Conservation (phyloP, 2,329 filamentous ascomycete genomes). For the Chaetomiaceae sp. region DNA sequence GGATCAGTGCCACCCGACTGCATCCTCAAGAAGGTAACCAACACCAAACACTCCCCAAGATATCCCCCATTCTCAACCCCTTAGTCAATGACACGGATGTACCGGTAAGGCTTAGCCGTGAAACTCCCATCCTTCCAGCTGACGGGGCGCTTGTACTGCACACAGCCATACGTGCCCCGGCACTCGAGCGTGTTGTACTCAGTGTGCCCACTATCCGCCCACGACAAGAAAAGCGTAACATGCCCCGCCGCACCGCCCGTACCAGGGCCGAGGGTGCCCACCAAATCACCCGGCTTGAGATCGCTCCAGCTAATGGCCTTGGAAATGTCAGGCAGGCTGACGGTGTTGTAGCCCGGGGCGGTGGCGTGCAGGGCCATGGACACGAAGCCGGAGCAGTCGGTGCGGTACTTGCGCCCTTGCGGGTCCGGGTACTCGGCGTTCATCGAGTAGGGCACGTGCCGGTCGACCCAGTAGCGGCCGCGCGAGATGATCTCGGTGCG, state of each 20-base stretch:
- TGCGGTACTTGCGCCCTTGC: conserved; percentile 17
- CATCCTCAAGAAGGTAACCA: too few species aligned
- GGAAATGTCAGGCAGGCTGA: conserved; percentile 10
- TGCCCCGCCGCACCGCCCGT: conserved; percentile 16
- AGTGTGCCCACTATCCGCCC: conserved; percentile 6
- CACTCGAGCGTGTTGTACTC: conserved; percentile 17
- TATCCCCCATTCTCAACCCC: too few species aligned
- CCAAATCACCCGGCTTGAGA: conserved; percentile 16
- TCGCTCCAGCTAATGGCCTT: conserved; percentile 7
- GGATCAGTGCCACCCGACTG: too few species aligned
- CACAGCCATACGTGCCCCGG: conserved; percentile 11
- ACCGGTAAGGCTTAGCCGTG: conserved; percentile 19
- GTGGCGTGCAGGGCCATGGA: conserved; percentile 17
- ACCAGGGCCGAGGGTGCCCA: conserved; percentile 17
- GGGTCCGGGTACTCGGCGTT: conserved; percentile 10
- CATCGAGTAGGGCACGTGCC: conserved; percentile 16
- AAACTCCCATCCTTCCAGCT: conserved; percentile 4
- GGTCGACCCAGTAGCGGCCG: conserved; percentile 11
- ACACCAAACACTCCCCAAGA: too few species aligned
- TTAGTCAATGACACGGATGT: conserved; percentile 7
- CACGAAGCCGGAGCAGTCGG: conserved; percentile 20
- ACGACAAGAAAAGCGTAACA: conserved; percentile 13
- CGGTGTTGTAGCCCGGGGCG: conserved; percentile 17
- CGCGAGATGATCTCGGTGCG: conserved; percentile 17
- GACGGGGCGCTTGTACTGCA: conserved; percentile 10